Conservation (phyloP, 495 filamentous ascomycete genomes). For the Podospora tetraspora region DNA sequence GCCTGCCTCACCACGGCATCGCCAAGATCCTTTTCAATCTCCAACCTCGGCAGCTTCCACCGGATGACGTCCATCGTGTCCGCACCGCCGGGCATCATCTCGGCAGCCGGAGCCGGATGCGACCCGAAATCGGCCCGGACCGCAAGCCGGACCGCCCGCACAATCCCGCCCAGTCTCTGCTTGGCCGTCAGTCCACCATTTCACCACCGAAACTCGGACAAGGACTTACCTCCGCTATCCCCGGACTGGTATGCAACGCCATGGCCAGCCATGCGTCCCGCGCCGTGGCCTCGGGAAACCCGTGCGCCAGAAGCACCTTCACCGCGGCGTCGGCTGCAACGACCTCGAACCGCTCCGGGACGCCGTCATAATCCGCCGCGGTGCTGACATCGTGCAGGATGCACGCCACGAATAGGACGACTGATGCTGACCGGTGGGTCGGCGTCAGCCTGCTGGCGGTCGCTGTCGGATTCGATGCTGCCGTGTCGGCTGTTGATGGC, state of each 20-base stretch:
- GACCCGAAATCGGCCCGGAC: slow-evolving; percentile 40
- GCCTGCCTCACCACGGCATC: slow-evolving; percentile 44
- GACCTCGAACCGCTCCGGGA: slow-evolving; percentile 44
- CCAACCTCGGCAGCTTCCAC: slow-evolving; percentile 30
- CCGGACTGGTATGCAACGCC: slow-evolving; percentile 39
- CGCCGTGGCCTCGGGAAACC: slow-evolving; percentile 23
- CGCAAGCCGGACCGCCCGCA: slow-evolving; percentile 34
- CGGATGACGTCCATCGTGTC: slow-evolving; percentile 21
- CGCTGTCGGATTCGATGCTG: neutral
- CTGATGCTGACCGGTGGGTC: slow-evolving; percentile 9
- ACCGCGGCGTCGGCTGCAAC: slow-evolving; percentile 42
- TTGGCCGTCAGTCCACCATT: neutral
- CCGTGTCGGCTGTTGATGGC: slow-evolving; percentile 8
- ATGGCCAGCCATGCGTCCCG: slow-evolving; percentile 45
- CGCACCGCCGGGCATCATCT: slow-evolving; percentile 9
- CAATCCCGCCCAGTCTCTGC: slow-evolving; percentile 30
- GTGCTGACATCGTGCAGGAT: slow-evolving; percentile 46
- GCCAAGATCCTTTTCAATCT: slow-evolving; percentile 43
- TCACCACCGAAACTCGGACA: no score
- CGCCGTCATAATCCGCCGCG: slow-evolving; percentile 28
- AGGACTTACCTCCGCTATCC: slow-evolving; percentile 34
- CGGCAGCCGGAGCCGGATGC: slow-evolving; percentile 9
- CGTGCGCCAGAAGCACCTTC: slow-evolving; percentile 24
- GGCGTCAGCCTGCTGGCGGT: no score
- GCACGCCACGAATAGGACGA: slow-evolving; percentile 36